Conservation (phyloP, 257 asterid species). For the Petrea volubilis region DNA sequence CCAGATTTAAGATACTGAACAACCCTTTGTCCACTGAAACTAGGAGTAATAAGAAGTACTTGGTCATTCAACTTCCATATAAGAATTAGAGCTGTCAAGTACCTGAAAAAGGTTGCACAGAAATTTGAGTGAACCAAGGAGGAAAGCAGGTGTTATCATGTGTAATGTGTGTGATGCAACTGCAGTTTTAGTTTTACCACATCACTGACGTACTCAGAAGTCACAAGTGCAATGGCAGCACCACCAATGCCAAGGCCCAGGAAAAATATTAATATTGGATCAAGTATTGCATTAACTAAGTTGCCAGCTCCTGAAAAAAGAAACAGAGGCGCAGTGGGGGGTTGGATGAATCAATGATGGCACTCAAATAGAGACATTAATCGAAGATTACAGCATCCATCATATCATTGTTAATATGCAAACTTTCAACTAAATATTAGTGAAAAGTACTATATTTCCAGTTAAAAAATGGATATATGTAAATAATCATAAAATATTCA, state of each 20-base stretch:
- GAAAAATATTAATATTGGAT: constrained; percentile 67
- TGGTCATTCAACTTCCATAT: constrained; percentile 72
- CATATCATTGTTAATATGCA: neutral
- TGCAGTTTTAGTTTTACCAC: constrained; percentile 67
- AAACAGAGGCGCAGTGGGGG: constrained; percentile 19
- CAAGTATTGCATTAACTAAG: constrained; percentile 72
- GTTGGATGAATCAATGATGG: constrained; percentile 1
- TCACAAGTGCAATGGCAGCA: constrained; percentile 92
- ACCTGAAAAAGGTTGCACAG: constrained; percentile 48
- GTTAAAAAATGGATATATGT: neutral
- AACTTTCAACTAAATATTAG: neutral
- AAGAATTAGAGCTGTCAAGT: constrained; percentile 76
- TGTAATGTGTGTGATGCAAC: constrained; percentile 30
- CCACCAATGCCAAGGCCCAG: constrained; percentile 79
- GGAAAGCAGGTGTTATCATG: neutral
- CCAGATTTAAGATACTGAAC: constrained; percentile 81
- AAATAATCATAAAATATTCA: too few species aligned
- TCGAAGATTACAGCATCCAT: neutral
- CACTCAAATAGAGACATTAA: constrained; percentile 7
- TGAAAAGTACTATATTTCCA: neutral
- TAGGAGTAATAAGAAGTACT: constrained; percentile 69
- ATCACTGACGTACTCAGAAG: constrained; percentile 91
- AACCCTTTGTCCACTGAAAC: constrained; percentile 63
- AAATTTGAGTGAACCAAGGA: constrained; percentile 15
- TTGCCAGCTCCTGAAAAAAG: constrained; percentile 77